Evolutionary conservation across 1,284 basidiomycete species (phyloP), one percentile per base, ranked within the genome.

Genomic region (Malassezia cuniculi): DNA sequence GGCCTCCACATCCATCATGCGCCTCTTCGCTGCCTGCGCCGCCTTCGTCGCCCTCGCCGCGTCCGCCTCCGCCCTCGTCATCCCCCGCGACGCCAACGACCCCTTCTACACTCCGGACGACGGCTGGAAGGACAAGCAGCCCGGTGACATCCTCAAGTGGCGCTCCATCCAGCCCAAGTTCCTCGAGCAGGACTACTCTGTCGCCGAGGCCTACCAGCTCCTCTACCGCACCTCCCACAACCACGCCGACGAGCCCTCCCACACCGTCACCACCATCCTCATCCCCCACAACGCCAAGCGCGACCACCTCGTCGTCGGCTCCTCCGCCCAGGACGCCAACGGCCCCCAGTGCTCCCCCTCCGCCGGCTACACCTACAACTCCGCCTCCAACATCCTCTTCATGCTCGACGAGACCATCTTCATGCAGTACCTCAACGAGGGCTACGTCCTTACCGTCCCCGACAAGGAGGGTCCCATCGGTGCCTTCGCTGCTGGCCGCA

Each of bases 401-500:
- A 40, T 38, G 6, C 41, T 31, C 33, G 42, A 48, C 27, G 31
- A 25, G 6, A 43, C 38, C 8, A 16, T 35, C 4, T 24, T 34
- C 6, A 24, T 27, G 16, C 36, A 37, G 36, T 15, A 30, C 14
- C n/a, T 37, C 11, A 34, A 34, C 16, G 21, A 26, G 6, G 58
- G 58, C 22, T 57, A 52, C 43, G 53, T 54, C 11, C 24, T 47
- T 3, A 41, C 48, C 3, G 39, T 57, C 3, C 47, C 61, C 2
- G 61, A 63, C 36, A 47, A 62, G 44, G 53, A 64, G 36, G 39
- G 43, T 11, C 52, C 55, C 33, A 52, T 43, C 15, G 46, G 37
- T 17, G 57, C 52, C 0, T 62, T 64, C 31, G 58, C 47, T 5
- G 56, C 55, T 1, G 60, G 53, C 3, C 46, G 29, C 9, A 48